Evolutionary conservation across 1,284 basidiomycete species (phyloP).

Genomic region (Pascua guehoae): DNA sequence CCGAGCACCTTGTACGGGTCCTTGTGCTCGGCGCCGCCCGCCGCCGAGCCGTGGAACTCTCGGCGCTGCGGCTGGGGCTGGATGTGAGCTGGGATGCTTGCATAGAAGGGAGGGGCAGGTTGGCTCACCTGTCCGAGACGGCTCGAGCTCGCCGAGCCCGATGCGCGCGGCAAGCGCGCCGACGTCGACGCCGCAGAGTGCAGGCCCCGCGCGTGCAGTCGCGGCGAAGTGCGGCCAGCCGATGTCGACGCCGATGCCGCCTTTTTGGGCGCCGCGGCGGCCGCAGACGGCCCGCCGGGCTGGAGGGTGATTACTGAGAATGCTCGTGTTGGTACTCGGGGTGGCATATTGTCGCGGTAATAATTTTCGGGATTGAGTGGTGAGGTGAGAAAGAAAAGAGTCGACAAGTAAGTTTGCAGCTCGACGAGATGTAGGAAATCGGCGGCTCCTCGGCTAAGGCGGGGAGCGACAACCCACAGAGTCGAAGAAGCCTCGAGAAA

Average conservation of each 20-base stretch:
- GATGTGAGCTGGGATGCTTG: too few relatives aligned
- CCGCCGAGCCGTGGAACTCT: conserved; percentile 64
- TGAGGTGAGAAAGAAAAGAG: not conserved
- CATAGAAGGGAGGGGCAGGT: too few relatives aligned
- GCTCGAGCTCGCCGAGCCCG: too few relatives aligned
- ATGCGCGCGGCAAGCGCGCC: too few relatives aligned
- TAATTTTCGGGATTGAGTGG: not conserved
- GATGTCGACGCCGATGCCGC: not conserved
- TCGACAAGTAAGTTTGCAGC: not conserved
- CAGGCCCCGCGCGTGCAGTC: not conserved
- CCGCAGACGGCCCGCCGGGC: conserved; percentile 5
- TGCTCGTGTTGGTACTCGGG: conserved; percentile 15
- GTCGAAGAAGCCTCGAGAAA: too few relatives aligned
- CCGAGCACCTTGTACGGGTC: conserved; percentile 90
- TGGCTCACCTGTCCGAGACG: too few relatives aligned
- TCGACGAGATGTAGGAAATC: not conserved
- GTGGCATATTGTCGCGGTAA: conserved; percentile 8
- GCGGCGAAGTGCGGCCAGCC: not conserved
- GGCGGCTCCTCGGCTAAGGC: not conserved
- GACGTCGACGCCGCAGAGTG: not conserved
- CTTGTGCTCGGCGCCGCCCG: conserved; percentile 60
- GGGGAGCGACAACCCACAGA: too few relatives aligned
- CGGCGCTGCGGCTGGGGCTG: not conserved
- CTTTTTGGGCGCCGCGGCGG: not conserved
- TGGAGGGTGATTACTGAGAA: conserved; percentile 7